These are phyloP conservation scores for Talaromyces borbonicus DNA, from an alignment of 495 filamentous ascomycete species.

Conservation along the genomic window DNA sequence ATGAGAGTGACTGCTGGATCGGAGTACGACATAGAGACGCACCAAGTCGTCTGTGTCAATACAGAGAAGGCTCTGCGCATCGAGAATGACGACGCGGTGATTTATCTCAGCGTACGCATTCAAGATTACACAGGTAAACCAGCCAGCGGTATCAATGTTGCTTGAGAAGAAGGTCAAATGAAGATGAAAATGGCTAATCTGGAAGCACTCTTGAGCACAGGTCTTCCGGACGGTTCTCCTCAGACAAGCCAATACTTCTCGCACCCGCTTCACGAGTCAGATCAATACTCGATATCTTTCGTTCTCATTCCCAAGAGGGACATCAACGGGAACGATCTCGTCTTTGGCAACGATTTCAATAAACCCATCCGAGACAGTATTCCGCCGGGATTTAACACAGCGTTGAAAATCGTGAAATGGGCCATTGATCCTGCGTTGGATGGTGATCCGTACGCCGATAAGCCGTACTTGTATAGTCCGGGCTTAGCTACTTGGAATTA, in stretches of 20 bases:
- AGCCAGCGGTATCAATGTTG: too few species aligned
- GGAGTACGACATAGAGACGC: slow-evolving; percentile 54
- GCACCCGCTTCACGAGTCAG: slow-evolving; percentile 52
- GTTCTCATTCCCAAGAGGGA: slow-evolving; percentile 56
- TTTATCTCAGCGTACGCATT: slow-evolving; percentile 61
- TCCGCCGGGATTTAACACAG: slow-evolving; percentile 72
- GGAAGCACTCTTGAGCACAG: too few species aligned
- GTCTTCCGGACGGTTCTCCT: slow-evolving; percentile 50
- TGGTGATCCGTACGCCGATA: slow-evolving; percentile 77
- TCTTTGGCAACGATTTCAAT: slow-evolving; percentile 93
- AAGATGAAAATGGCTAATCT: too few species aligned
- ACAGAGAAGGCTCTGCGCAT: slow-evolving; percentile 43
- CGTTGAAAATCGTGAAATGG: slow-evolving; percentile 75
- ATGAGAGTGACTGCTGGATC: slow-evolving; percentile 51
- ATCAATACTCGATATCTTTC: slow-evolving; percentile 77
- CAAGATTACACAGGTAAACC: slow-evolving; percentile 47
- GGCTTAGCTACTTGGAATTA: slow-evolving; percentile 64
- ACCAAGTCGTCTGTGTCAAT: slow-evolving; percentile 67
- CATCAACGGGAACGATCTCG: slow-evolving; percentile 60
- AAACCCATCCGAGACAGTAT: slow-evolving; percentile 76
- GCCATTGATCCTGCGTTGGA: slow-evolving; percentile 80
- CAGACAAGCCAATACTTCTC: slow-evolving; percentile 64
- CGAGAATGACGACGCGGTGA: slow-evolving; percentile 45
- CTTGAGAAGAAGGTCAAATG: too few species aligned
- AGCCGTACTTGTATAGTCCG: slow-evolving; percentile 74